Evolutionary conservation across 768 basidiomycete genomes (phyloP).

Genomic region (Boletales sp.): DNA sequence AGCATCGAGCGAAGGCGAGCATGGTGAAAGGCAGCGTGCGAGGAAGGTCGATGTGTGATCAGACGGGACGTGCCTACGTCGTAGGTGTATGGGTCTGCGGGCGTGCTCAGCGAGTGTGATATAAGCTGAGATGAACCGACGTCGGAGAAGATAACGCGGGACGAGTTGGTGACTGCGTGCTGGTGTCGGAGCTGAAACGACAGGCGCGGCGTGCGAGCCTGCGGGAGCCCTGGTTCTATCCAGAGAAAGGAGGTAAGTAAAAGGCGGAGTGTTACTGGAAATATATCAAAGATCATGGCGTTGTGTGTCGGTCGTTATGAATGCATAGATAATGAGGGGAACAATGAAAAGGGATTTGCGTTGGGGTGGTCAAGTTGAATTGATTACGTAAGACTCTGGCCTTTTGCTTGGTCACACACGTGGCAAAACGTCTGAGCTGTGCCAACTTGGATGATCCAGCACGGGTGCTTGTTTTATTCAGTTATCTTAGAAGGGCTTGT

Average conservation of each 20-base stretch:
- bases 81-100: slow-evolving; percentile 34
- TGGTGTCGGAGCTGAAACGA: slow-evolving; percentile 65
- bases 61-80: slow-evolving; percentile 39
- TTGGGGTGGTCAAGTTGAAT: neutral
- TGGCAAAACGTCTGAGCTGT: no score
- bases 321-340: neutral
- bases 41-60: slow-evolving; percentile 46
- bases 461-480: no score
- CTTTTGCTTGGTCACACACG: neutral
- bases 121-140: slow-evolving; percentile 33
- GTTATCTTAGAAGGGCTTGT: neutral
- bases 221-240: slow-evolving; percentile 13
- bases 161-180: slow-evolving; percentile 52
- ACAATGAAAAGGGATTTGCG: no score
- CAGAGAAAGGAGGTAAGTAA: slow-evolving; percentile 43
- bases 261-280: slow-evolving; percentile 42
- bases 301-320: slow-evolving; percentile 17
- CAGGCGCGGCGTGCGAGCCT: slow-evolving; percentile 37
- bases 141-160: slow-evolving; percentile 59
- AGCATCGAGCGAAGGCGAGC: slow-evolving; percentile 38
- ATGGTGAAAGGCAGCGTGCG: slow-evolving; percentile 30
- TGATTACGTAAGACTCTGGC: slow-evolving; percentile 12
- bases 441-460: neutral
- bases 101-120: slow-evolving; percentile 20
- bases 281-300: slow-evolving; percentile 20